Evolutionary conservation across 2,329 filamentous ascomycete genomes (phyloP).

Genomic region (Trichoderma endophyticum): DNA sequence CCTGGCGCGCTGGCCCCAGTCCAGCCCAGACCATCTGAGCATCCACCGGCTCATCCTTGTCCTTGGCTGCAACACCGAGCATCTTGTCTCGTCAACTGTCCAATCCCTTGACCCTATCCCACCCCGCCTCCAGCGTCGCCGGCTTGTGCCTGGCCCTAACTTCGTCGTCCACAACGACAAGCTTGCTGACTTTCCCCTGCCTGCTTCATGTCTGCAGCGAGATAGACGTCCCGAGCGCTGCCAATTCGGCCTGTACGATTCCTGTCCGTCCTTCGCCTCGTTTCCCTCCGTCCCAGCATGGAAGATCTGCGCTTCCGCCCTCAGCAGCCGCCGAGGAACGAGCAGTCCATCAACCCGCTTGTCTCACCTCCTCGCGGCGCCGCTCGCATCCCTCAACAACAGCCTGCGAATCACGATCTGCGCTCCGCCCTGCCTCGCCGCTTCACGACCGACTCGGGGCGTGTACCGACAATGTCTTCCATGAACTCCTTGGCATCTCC

Average conservation of each 20-base stretch:
- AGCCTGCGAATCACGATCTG: constrained; percentile 57
- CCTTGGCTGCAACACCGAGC: constrained; percentile 21
- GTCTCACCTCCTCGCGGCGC: constrained; percentile 71
- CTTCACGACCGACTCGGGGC: constrained; percentile 88
- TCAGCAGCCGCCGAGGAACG: constrained; percentile 74
- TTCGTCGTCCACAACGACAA: constrained; percentile 19
- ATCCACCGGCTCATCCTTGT: constrained; percentile 31
- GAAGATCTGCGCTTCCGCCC: constrained; percentile 77
- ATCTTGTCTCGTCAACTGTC: constrained; percentile 17
- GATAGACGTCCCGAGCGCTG: constrained; percentile 32
- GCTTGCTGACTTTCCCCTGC: constrained; percentile 31
- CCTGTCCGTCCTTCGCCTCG: constrained; percentile 31
- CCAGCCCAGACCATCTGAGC: constrained; percentile 29
- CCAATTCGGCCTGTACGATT: constrained; percentile 40
- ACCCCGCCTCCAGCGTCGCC: constrained; percentile 33
- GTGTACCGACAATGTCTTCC: constrained; percentile 71
- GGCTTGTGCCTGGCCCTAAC: constrained; percentile 26
- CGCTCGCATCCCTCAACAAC: constrained; percentile 54
- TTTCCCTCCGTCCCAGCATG: constrained; percentile 46
- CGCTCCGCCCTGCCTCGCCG: constrained; percentile 79
- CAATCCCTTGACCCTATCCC: constrained; percentile 21
- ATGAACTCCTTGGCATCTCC: constrained; percentile 46
- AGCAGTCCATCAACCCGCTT: constrained; percentile 70
- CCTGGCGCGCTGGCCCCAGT: constrained; percentile 20
- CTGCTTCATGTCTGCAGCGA: constrained; percentile 38